These are phyloP conservation scores for Salix dunnii DNA, from an alignment of 345 rosid genomes.

Conservation along the genomic window DNA sequence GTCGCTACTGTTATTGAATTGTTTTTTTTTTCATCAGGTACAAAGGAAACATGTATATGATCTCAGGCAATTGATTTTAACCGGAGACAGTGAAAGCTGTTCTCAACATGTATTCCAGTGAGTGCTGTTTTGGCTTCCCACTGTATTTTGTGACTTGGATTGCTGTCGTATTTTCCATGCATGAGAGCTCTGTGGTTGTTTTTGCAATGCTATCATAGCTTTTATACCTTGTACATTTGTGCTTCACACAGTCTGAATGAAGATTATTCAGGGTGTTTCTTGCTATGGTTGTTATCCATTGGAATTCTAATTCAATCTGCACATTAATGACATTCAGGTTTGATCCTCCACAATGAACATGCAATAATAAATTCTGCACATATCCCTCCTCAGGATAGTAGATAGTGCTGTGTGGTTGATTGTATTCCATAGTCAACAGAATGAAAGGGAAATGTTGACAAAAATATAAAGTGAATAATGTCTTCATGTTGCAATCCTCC, in stretches of 20 bases:
- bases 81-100: conserved; percentile 81
- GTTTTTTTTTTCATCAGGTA: conserved; percentile 45
- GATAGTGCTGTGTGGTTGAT: neutral
- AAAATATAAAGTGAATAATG: neutral
- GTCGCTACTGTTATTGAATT: neutral
- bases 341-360: neutral
- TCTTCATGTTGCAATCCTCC: neutral
- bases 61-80: conserved; percentile 75
- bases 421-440: neutral
- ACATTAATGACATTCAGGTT: neutral
- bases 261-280: neutral
- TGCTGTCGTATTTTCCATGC: neutral
- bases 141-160: neutral
- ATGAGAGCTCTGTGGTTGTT: neutral
- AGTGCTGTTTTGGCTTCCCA: conserved; percentile 24
- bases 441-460: no score
- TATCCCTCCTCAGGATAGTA: neutral
- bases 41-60: conserved; percentile 96
- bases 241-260: neutral
- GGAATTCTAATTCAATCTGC: neutral
- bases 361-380: neutral
- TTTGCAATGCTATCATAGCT: neutral
- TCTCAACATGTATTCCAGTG: conserved; percentile 78
- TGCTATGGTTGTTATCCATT: neutral
- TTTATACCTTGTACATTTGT: neutral